Base-by-base conservation (phyloP, 768 basidiomycete genomes). In the Lactarius pseudohatsudake region DNA sequence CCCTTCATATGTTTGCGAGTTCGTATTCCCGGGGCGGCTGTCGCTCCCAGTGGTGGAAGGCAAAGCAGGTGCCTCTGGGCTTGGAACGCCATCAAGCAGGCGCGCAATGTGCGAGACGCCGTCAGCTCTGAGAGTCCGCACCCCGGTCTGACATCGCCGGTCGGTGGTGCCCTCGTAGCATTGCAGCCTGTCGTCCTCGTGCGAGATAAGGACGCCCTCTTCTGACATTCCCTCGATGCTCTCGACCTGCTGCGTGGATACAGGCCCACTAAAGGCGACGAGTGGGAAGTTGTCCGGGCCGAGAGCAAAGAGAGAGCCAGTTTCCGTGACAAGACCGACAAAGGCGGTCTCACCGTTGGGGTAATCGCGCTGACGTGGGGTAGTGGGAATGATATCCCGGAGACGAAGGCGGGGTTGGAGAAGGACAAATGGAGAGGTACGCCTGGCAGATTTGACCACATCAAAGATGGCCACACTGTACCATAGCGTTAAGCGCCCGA, bases 321-420 rank as follows among this genome's bases (percentile, higher is more conserved):
- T 85, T 72, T 88, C 86, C 56, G 85, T 83, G 18, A 94, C 83
- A 20, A 91, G 77, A 2, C 94, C 94, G 22, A 98, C 86, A 74
- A 90, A 97, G 1, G 94, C 94, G 0, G 85, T 82, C 34, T 88
- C 83, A 7, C 81, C 76, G 61, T 85, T 83, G 4, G 81, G 82
- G 32, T 82, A 77, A 13, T 85, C 77, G n/a, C 79, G 79, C 9
- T 76, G 75, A 54, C 72, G 74, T 0, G 74, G 69, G 10, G 73
- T 69, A 20, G 73, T 68, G 28, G 88, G 87, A 40, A 94, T 80
- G 9, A 96, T 79, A 40, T 94, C 88, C 22, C 87, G 82, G 2
- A 94, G 81, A 40, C 85, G 82, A 0, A 91, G 89, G 1, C 85
- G 88, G 15, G 96, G 95, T 74, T 98, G 96, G 16, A 94, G 86